A percentile compares a stretch with the other conserved stretches of the same genome.
phyloP scores from a whole-genome alignment of 371 early-diverging fungal genomes.

The Lichtheimia hyalospora region DNA sequence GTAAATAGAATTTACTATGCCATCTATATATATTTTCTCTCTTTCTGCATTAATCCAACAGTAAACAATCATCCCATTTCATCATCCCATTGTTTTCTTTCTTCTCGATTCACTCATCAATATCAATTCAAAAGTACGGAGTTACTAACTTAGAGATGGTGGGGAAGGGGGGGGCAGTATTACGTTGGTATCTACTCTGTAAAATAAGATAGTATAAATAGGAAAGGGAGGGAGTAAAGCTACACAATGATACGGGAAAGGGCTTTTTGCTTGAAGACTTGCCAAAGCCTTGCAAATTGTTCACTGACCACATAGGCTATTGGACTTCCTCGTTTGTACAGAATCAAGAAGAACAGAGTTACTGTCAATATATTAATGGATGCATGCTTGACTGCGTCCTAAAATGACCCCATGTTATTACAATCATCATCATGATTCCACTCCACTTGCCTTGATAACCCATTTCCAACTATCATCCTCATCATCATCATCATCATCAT shows the following conservation, averaged over 20 bases:
- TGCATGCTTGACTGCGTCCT: constrained; percentile 40
- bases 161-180: no score
- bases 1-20: constrained; percentile 38
- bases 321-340: constrained; percentile 39
- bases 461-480: constrained; percentile 36
- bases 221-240: not conserved
- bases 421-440: not conserved
- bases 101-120: no score
- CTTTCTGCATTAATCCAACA: constrained; percentile 1
- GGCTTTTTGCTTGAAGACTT: not conserved
- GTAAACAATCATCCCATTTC: not conserved
- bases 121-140: no score
- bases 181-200: not conserved
- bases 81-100: not conserved
- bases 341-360: constrained; percentile 28
- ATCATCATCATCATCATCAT: not conserved
- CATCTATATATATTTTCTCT: constrained; percentile 6
- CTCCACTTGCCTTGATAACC: constrained; percentile 27
- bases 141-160: no score
- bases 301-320: constrained; percentile 21
- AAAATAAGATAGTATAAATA: not conserved
- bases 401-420: not conserved
- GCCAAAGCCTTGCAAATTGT: constrained; percentile 12
- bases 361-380: constrained; percentile 38
- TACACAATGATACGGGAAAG: constrained; percentile 12